These are phyloP conservation scores for Aleurites moluccanus DNA, from an alignment of 441 rosid genomes.

Conservation along the genomic window DNA sequence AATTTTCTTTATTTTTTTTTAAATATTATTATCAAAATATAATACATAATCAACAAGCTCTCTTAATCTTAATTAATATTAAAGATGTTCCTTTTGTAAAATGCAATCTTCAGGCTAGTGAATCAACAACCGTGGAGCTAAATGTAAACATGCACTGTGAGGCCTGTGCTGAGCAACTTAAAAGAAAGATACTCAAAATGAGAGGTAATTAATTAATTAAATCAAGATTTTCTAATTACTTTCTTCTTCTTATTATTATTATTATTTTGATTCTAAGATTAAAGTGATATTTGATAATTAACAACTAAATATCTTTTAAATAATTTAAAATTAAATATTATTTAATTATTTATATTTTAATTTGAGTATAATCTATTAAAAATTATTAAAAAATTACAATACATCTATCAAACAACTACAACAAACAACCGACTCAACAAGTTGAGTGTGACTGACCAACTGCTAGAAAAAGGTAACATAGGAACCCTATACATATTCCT, in stretches of 20 bases:
- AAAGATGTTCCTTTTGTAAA: background rate
- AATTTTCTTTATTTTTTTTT: background rate
- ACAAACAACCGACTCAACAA: slow-evolving; percentile 3
- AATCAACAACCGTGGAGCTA: slow-evolving; percentile 66
- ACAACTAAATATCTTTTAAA: too few relatives aligned
- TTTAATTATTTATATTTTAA: too few relatives aligned
- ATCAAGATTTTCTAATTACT: background rate
- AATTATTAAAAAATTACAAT: too few relatives aligned
- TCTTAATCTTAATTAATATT: background rate
- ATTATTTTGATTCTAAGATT: too few relatives aligned
- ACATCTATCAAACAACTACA: too few relatives aligned
- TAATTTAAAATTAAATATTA: too few relatives aligned
- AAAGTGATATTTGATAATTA: too few relatives aligned
- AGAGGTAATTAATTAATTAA: slow-evolving; percentile 47
- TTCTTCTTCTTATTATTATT: slow-evolving; percentile 2
- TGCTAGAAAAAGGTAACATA: background rate
- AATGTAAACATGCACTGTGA: slow-evolving; percentile 86
- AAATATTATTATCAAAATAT: background rate
- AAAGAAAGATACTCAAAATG: slow-evolving; percentile 83
- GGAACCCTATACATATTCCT: background rate
- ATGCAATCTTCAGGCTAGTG: slow-evolving; percentile 49
- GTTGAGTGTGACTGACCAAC: slow-evolving; percentile 18
- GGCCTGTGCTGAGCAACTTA: slow-evolving; percentile 90
- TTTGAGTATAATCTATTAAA: too few relatives aligned
- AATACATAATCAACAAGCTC: background rate